Evolutionary conservation across 2,329 filamentous ascomycete genomes (phyloP), one percentile per base, ranked within the genome.

Genomic region (Mycosphaerella sp.): DNA sequence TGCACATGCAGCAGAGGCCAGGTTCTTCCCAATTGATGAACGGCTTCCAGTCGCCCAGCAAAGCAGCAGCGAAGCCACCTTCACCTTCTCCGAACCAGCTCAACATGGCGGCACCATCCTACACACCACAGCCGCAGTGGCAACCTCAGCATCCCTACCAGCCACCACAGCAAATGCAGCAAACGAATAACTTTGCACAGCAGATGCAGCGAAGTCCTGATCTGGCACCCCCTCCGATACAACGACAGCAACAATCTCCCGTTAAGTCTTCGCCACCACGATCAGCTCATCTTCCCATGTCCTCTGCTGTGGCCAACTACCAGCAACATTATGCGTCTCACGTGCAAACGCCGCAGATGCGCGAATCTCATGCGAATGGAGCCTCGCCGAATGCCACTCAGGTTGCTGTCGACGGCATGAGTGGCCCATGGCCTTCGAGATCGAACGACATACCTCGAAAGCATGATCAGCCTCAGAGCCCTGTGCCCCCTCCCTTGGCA

Each of bases 351-450:
- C 59, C 54, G 8, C 61, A 61, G 38, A 54, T 55, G 53, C 59
- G 48, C 11, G 58, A 59, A 4, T 48, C 44, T 31, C 53, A 54
- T 23, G 40, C 40, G 11, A 55, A 44, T 31, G 42, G 42, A 7
- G 53, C 40, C 26, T 53, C 47, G n/a, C 48, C 41, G 29, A 55
- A 60, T 36, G 55, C 56, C 4, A 61, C 55, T 31, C 62, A 54
- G 7, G 59, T 69, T 8, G 66, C 62, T 2, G 65, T 64, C 2
- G 66, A 69, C 46, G 66, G 66, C 8, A 69, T 69, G 66, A 60
- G 60, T 14, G 66, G 66, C 6, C 66, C 66, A 1, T 69, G 66
- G 66, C 66, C 66, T 5, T 56, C 60, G 14, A 61, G 61, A 14
- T 63, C 60, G 36, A 59, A 62, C 9, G 59, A 60, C 6, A 68